Evolutionary conservation across 1,284 basidiomycete genomes (phyloP), one percentile per base, ranked within the genome.

Genomic region (Omphalotus olearius): DNA sequence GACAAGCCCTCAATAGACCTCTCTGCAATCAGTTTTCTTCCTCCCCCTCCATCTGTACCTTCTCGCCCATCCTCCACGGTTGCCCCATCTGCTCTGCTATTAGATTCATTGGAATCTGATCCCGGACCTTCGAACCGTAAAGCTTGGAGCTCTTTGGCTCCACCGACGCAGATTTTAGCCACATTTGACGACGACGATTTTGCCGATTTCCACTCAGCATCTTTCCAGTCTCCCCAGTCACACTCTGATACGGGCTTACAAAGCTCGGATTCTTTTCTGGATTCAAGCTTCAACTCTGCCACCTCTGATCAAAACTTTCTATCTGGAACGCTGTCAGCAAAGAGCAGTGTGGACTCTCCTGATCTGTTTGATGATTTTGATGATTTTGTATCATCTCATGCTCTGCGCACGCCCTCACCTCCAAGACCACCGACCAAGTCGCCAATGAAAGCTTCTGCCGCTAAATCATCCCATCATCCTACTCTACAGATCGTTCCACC

Each of bases 381-480:
- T 52, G 71, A 73, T 37, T 73, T 78, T 48, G 63, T 73, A 30
- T 69, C 70, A 38, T 65, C 71, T 3, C 60, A 68, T 26, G 41
- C 45, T 7, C 40, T 70, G 25, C 65, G 56, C 33, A 66, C 70
- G 13, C 66, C 74, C 1, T 70, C 70, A 14, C 76, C 74, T 36
- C 76, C 75, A 16, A 69, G 62, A 35, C 69, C 69, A 16, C 76
- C 76, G 16, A 59, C 68, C 6, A 78, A 79, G 57, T 55, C 62
- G 6, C 36, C 57, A 26, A 40, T 30, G 17, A 50, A 50, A 26
- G n/a, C 37, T 30, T 14, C 48, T 5, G 16, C 47, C 13, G 14
- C 47, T 36, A 33, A 30, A 26, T 41, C 48, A 23, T 45, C 46
- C 16, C 45, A 40, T 33, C 30, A 40, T 33, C 30, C 30, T 33